Evolutionary conservation across 1,139 yeast species (phyloP).

Genomic region (Komagataea norvegica): DNA sequence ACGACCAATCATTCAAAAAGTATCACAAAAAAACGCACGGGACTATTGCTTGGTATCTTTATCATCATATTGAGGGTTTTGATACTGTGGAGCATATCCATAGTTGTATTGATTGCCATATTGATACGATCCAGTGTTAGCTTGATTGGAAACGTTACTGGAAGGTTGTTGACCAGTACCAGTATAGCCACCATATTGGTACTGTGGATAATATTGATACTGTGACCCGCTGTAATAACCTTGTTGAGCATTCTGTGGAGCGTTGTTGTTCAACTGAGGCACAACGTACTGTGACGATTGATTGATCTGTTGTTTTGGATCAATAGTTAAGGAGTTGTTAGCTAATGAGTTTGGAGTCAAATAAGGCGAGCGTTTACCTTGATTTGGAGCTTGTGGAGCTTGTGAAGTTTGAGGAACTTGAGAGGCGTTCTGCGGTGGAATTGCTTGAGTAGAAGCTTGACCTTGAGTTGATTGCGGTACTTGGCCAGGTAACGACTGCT

Average conservation of each 20-base stretch:
- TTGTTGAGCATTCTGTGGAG: slow-evolving; percentile 20
- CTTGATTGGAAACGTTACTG: slow-evolving; percentile 5
- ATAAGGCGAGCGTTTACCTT: slow-evolving; percentile 19
- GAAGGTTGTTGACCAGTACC: slow-evolving; percentile 3
- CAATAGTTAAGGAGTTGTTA: slow-evolving; percentile 14
- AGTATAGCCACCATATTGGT: slow-evolving; percentile 18
- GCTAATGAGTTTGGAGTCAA: slow-evolving; percentile 23
- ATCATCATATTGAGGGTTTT: slow-evolving; percentile 22
- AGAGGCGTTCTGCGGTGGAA: slow-evolving; percentile 7
- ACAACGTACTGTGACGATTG: slow-evolving; percentile 6
- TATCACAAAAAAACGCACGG: background rate
- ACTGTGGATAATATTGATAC: slow-evolving; percentile 25
- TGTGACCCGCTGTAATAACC: slow-evolving; percentile 18
- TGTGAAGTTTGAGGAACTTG: slow-evolving; percentile 8
- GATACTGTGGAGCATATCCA: slow-evolving; percentile 24
- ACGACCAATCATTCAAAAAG: background rate
- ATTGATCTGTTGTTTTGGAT: slow-evolving; percentile 8
- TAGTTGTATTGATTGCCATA: slow-evolving; percentile 21
- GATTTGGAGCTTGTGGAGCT: slow-evolving; percentile 15
- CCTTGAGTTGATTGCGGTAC: slow-evolving; percentile 9
- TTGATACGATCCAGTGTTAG: slow-evolving; percentile 15
- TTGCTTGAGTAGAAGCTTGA: slow-evolving; percentile 12
- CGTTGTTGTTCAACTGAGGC: slow-evolving; percentile 9
- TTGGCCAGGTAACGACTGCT: slow-evolving; percentile 4
- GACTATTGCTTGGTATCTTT: slow-evolving; percentile 12